A percentile compares a stretch with the other conserved stretches of the same genome.
Evolutionary conservation across 805 yeast species (phyloP).

Genomic region (Myxozyma nipponensis): DNA sequence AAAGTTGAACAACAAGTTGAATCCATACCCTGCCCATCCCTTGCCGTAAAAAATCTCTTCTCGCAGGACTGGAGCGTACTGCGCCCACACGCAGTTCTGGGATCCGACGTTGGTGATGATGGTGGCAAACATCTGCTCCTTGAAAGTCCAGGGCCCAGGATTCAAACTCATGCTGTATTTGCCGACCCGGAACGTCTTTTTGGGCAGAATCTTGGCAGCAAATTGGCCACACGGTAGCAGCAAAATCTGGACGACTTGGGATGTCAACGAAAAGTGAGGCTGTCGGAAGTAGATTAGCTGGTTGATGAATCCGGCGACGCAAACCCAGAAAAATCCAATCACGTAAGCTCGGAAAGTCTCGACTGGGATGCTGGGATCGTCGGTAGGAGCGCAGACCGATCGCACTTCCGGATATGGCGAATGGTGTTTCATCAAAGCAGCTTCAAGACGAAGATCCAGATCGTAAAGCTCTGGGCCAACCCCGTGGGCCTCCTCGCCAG

Average conservation of each 20-base stretch:
- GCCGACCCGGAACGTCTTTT: slow-evolving; percentile 41
- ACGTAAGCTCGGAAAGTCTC: slow-evolving; percentile 56
- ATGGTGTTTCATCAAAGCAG: slow-evolving; percentile 41
- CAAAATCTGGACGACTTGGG: slow-evolving; percentile 61
- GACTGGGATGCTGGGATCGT: slow-evolving; percentile 48
- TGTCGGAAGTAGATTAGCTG: slow-evolving; percentile 54
- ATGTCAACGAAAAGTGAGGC: slow-evolving; percentile 54
- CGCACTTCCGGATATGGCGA: slow-evolving; percentile 66
- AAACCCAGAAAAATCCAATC: slow-evolving; percentile 49
- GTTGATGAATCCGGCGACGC: slow-evolving; percentile 56
- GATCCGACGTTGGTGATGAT: slow-evolving; percentile 30
- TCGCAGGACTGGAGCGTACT: slow-evolving; percentile 37
- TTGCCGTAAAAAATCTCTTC: slow-evolving; percentile 21
- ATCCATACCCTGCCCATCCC: slow-evolving; percentile 41
- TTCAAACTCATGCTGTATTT: slow-evolving; percentile 43
- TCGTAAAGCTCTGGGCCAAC: slow-evolving; percentile 5
- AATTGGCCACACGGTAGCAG: slow-evolving; percentile 56
- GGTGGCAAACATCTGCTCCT: slow-evolving; percentile 63
- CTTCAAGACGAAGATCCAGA: slow-evolving; percentile 42
- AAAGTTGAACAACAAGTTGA: slow-evolving; percentile 48
- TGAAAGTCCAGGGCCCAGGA: slow-evolving; percentile 58
- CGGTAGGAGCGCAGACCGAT: slow-evolving; percentile 55
- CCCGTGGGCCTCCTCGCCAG: slow-evolving; percentile 2
- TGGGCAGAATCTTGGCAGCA: slow-evolving; percentile 44
- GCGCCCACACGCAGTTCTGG: not conserved